phyloP scores from a whole-genome alignment of 1,284 basidiomycete genomes.

The Leccinum proliferum region DNA sequence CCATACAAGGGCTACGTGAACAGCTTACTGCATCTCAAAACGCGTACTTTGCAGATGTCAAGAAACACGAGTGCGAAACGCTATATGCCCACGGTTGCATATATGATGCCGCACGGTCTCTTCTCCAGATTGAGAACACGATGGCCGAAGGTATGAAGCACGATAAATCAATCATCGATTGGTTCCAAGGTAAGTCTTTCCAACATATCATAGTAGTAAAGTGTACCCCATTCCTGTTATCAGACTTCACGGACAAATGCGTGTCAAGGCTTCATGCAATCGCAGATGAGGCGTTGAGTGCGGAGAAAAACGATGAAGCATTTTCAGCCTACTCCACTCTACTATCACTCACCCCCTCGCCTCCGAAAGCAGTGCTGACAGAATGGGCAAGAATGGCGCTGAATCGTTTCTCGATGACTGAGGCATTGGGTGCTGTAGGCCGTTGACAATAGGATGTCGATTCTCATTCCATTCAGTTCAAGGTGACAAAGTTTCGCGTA shows the following conservation, averaged over 20 bases:
- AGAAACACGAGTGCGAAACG: not conserved
- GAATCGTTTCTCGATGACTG: not conserved
- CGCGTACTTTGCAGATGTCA: too few relatives aligned
- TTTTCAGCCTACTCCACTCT: too few relatives aligned
- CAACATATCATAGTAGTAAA: too few relatives aligned
- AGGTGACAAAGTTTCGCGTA: not conserved
- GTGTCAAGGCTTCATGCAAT: not conserved
- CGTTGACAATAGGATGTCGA: accelerated
- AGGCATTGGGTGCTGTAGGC: not conserved
- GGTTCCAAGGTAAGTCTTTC: too few relatives aligned
- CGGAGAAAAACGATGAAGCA: too few relatives aligned
- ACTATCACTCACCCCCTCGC: too few relatives aligned
- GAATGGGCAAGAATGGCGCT: not conserved
- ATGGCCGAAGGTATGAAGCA: not conserved
- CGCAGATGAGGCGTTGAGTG: not conserved
- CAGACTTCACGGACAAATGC: not conserved
- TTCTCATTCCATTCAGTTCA: not conserved
- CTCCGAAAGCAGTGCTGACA: not conserved
- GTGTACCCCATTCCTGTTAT: not conserved
- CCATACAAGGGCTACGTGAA: too few relatives aligned
- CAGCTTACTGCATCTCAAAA: too few relatives aligned
- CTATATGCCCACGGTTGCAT: not conserved
- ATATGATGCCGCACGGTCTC: not conserved
- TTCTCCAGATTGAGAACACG: not conserved
- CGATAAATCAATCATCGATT: too few relatives aligned